Evolutionary conservation across 2,329 filamentous ascomycete species (phyloP), one percentile per base, ranked within the genome.

Genomic region (Verruconis gallopava): DNA sequence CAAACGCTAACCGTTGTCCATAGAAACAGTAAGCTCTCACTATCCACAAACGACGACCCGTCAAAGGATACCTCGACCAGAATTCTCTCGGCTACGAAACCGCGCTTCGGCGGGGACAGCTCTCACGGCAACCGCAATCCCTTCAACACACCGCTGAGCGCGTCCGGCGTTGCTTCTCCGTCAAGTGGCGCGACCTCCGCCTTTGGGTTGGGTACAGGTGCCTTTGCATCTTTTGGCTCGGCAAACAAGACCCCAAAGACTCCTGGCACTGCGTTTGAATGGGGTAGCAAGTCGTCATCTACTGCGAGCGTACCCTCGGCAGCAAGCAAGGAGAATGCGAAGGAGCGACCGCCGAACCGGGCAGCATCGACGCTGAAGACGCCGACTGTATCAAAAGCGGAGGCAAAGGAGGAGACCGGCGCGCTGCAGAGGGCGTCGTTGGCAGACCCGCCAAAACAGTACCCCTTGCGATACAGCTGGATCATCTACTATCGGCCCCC

Each of bases 401-500:
- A 72, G 54, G 41, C 49, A 47, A 43, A 54, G 52, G 52, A 56
- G 44, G 52, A 55, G 37, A 45, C 51, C 47, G 58, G 64, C 18
- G 69, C 65, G 49, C 56, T 53, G 11, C 54, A 54, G 13, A 53
- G 50, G 37, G 58, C 65, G 37, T 58, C 65, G 32, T n/a, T n/a
- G n/a, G 60, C 67, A 30, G 60, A 61, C 43, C 46, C 49, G 15
- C 52, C 45, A 38, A 50, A 49, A n/a, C 50, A 57, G 2, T 65
- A 59, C 59, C 71, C 74, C 46, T 71, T 96, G 53, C 86, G 83
- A 64, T 79, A 85, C 61, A 80, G 79, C 48, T 98, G 91, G 91
- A 80, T 93, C 22, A 85, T 96, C 60, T 96, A 91, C 86, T 98
- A 93, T 64, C 77, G 91, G 46, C 91, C 91, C 30, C 91, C 91